Evolutionary conservation across 352 stramenopile genomes (phyloP).

Genomic region (Globisporangium canariense): DNA sequence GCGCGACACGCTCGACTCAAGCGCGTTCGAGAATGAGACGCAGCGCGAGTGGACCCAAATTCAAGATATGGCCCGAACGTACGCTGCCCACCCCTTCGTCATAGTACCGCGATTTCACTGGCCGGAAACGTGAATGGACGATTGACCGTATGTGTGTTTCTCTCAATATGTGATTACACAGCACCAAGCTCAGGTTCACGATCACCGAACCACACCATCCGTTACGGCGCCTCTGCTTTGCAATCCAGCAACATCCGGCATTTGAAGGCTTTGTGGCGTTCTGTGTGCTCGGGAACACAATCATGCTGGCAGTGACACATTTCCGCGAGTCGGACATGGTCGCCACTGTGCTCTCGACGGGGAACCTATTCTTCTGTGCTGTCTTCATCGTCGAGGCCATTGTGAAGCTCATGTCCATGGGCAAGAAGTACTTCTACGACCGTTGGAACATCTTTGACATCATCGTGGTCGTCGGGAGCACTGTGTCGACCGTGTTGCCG

Average conservation of each 20-base stretch:
- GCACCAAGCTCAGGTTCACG: constrained; percentile 28
- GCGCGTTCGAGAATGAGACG: constrained; percentile 51
- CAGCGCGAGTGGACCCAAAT: constrained; percentile 70
- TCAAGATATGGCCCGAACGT: constrained; percentile 32
- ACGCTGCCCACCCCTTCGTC: neutral
- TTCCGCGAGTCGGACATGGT: constrained; percentile 28
- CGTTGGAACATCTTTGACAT: constrained; percentile 76
- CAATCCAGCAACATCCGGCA: constrained; percentile 26
- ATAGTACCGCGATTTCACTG: neutral
- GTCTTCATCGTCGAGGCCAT: constrained; percentile 57
- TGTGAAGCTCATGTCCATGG: constrained; percentile 65
- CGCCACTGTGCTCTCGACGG: constrained; percentile 14
- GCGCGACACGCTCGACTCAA: constrained; percentile 34
- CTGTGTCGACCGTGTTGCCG: constrained; percentile 34
- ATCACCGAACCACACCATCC: constrained; percentile 20
- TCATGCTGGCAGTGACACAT: constrained; percentile 39
- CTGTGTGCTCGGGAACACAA: constrained; percentile 36
- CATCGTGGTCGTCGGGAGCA: constrained; percentile 42
- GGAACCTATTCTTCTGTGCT: constrained; percentile 49
- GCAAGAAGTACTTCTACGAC: constrained; percentile 54
- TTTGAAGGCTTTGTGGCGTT: constrained; percentile 32
- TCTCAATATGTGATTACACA: constrained; percentile 5
- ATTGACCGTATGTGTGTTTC: neutral
- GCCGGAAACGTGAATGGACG: neutral
- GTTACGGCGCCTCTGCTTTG: constrained; percentile 26